Percentiles rank a stretch among this genome's conserved stretches.
phyloP scores from a whole-genome alignment of 2,329 filamentous ascomycete species.

The Pseudogymnoascus sp. region DNA sequence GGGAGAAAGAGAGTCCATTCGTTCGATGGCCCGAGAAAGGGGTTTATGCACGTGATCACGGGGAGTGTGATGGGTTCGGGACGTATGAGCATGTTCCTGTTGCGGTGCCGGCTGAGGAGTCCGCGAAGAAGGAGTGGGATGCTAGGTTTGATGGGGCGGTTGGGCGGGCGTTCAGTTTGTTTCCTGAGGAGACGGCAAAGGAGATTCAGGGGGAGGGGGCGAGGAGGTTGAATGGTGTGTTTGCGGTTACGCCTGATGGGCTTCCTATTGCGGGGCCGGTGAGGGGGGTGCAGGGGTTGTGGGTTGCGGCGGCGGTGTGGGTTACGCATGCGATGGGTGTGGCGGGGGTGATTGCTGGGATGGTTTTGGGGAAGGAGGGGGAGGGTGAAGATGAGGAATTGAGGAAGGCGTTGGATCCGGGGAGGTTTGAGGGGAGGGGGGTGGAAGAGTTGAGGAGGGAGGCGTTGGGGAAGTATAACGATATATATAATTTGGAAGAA shows the following conservation, averaged over 20 bases:
- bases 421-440: conserved; percentile 22
- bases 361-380: conserved; percentile 9
- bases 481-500: conserved; percentile 24
- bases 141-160: neutral
- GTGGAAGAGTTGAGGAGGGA: conserved; percentile 18
- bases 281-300: conserved; percentile 22
- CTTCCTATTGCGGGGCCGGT: conserved; percentile 28
- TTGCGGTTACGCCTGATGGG: conserved; percentile 30
- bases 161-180: neutral
- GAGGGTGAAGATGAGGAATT: neutral
- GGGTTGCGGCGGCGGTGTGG: conserved; percentile 30
- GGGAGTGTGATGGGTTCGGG: conserved; percentile 27
- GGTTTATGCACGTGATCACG: conserved; percentile 31
- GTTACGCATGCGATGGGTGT: conserved; percentile 30
- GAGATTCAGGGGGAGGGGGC: conserved; percentile 9
- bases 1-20: conserved; percentile 19
- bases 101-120: conserved; percentile 14
- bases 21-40: conserved; percentile 31
- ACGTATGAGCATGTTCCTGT: conserved; percentile 28
- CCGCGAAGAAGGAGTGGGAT: conserved; percentile 10
- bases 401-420: conserved; percentile 19
- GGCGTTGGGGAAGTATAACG: conserved; percentile 26
- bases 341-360: conserved; percentile 22
- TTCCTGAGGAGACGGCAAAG: neutral
- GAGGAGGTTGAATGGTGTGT: conserved; percentile 29